These are phyloP conservation scores for Yamadazyma blattariae DNA, from an alignment of 1,139 yeast species.

Conservation along the genomic window DNA sequence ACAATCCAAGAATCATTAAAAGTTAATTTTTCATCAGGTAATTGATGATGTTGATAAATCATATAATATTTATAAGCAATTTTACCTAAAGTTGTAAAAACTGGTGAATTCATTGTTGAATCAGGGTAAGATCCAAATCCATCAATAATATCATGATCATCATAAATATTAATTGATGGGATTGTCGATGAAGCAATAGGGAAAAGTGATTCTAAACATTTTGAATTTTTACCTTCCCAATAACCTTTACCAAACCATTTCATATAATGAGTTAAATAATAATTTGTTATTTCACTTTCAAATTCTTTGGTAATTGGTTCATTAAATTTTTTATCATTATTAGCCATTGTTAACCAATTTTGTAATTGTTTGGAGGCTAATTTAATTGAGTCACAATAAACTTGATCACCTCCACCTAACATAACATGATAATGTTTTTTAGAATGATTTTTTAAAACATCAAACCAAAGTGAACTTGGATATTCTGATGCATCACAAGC, in stretches of 20 bases:
- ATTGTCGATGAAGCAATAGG: conserved; percentile 79
- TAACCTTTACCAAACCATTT: conserved; percentile 89
- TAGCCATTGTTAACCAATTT: conserved; percentile 60
- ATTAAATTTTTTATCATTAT: conserved; percentile 36
- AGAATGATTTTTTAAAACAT: conserved; percentile 67
- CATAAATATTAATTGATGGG: conserved; percentile 81
- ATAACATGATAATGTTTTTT: conserved; percentile 77
- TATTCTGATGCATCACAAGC: conserved; percentile 64
- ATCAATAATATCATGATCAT: conserved; percentile 92
- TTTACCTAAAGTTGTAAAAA: conserved; percentile 69
- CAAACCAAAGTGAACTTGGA: conserved; percentile 81
- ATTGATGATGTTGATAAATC: conserved; percentile 85
- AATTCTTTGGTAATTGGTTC: conserved; percentile 42
- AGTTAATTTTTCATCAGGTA: conserved; percentile 40
- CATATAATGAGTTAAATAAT: conserved; percentile 69
- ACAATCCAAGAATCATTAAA: conserved; percentile 61
- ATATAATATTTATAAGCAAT: conserved; percentile 82
- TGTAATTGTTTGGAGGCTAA: conserved; percentile 51
- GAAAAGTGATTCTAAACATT: conserved; percentile 62
- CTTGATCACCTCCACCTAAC: conserved; percentile 97
- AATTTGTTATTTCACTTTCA: conserved; percentile 54
- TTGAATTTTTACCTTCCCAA: conserved; percentile 70
- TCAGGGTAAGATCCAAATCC: conserved; percentile 90
- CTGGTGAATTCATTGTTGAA: conserved; percentile 65
- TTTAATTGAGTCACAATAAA: conserved; percentile 83